Percentiles rank a stretch among this genome's conserved stretches.
Evolutionary conservation across 257 asterid genomes (phyloP).

Genomic region (Apocynum venetum): DNA sequence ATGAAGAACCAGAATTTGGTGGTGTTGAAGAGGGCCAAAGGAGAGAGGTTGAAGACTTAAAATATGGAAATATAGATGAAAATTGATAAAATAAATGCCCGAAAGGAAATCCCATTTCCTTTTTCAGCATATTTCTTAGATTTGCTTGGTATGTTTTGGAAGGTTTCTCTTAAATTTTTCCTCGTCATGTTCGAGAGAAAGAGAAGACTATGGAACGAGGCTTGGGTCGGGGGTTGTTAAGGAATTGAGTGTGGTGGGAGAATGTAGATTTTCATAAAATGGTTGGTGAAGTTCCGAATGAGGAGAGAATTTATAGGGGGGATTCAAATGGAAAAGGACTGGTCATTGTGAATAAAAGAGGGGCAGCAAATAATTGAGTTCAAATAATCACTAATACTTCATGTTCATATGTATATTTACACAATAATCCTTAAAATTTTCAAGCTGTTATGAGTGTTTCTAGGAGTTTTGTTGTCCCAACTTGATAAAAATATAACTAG

Average conservation of each 20-base stretch:
- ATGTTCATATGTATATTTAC: neutral
- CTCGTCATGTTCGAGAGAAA: neutral
- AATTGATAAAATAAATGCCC: slow-evolving; percentile 36
- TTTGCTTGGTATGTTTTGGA: neutral
- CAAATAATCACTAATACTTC: neutral
- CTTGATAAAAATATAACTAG: too few relatives aligned
- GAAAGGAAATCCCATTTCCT: slow-evolving; percentile 37
- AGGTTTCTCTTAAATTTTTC: neutral
- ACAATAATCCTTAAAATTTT: neutral
- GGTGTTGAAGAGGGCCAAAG: slow-evolving; percentile 40
- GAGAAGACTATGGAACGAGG: neutral
- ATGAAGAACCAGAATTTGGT: slow-evolving; percentile 68
- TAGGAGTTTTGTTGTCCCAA: neutral
- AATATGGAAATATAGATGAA: slow-evolving; percentile 42
- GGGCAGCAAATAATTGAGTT: slow-evolving; percentile 3
- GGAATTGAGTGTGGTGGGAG: neutral
- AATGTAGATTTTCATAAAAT: neutral
- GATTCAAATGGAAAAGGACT: neutral
- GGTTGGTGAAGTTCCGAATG: neutral
- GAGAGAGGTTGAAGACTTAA: slow-evolving; percentile 51
- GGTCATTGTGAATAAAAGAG: neutral
- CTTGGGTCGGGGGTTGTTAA: neutral
- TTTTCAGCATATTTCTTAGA: slow-evolving; percentile 1
- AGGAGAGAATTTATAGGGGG: neutral
- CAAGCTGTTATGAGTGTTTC: neutral